Evolutionary conservation across 495 filamentous ascomycete genomes (phyloP).

Genomic region (Eremomyces bilateralis): DNA sequence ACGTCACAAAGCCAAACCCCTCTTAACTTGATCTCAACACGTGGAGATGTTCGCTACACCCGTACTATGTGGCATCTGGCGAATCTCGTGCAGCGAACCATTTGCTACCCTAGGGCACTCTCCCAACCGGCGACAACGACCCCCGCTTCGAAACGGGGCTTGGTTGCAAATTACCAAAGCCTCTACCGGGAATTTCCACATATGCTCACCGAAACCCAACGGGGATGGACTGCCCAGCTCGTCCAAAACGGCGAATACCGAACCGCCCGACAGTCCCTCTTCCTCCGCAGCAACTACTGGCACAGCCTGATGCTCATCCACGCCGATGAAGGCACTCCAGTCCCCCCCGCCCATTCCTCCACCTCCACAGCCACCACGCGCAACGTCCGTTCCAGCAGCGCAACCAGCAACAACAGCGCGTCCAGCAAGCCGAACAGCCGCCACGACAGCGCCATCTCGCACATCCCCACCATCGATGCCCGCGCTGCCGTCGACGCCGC

Average conservation of each 20-base stretch:
- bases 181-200: constrained; percentile 42
- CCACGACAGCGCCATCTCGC: not conserved
- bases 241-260: constrained; percentile 29
- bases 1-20: constrained; percentile 6
- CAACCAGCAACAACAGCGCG: too few species aligned
- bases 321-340: constrained; percentile 33
- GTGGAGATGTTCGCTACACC: constrained; percentile 36
- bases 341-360: too few species aligned
- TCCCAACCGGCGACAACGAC: constrained; percentile 38
- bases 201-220: constrained; percentile 30
- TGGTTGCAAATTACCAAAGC: constrained; percentile 36
- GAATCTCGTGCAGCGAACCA: constrained; percentile 44
- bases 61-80: constrained; percentile 51
- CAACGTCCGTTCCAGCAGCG: too few species aligned
- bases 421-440: too few species aligned
- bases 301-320: constrained; percentile 55
- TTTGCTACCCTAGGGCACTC: constrained; percentile 44
- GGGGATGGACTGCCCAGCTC: constrained; percentile 37
- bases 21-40: constrained; percentile 15
- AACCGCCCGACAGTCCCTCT: constrained; percentile 42
- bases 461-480: constrained; percentile 30
- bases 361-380: too few species aligned
- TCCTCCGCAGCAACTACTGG: constrained; percentile 47
- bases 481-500: constrained; percentile 45
- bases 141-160: constrained; percentile 32